Base-by-base conservation (phyloP, 163 green algal species). In the Picocystis sp. region DNA sequence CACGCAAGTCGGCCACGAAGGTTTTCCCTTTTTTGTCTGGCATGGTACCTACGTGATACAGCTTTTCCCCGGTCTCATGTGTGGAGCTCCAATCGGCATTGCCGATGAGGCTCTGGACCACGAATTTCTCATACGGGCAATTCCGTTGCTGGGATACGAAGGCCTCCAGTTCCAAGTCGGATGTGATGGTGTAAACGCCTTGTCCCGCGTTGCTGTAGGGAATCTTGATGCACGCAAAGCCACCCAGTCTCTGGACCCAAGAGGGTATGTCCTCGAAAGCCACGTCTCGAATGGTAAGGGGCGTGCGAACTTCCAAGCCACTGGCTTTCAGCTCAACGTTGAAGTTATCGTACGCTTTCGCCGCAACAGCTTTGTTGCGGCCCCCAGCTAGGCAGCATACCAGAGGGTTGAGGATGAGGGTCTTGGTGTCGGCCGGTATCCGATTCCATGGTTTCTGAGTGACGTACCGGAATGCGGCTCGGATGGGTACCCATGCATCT, bases 251-350 rank as follows among this genome's bases (percentile, higher is more conserved):
- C 29, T 54, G 52, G 14, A 63, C 56, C 56, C 56, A 63, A 13
- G 63, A 54, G 22, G 56, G 56, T 35, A 63, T 24, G 19, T 63
- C 56, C 9, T 52, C 52, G 35, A 65, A 65, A 10, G 56, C 35
- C 3, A 63, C 56, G 54, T 63, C 56, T 54, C 56, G 63, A 41
- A 63, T 63, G 17, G 56, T 63, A 50, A 65, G 52, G 21, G 56
- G 56, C 6, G 56, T 63, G 15, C 62, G 23, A 22, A 63, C 63
- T 12, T 45, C 41, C 14, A 63, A 50, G 8, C 56, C 56, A 19
- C 15, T 63, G 19, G 52, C 29, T 0, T 52, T 45, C 53, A 63
- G 19, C 21, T 66, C 55, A 0, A 54, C 56, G 17, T 63, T 63
- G 56, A 65, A 54, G 22, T 65, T 52, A 56, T 63, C 56, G 12